Evolutionary conservation across 1,139 yeast species (phyloP).

Genomic region (Keqinozyma sinolaborantium): DNA sequence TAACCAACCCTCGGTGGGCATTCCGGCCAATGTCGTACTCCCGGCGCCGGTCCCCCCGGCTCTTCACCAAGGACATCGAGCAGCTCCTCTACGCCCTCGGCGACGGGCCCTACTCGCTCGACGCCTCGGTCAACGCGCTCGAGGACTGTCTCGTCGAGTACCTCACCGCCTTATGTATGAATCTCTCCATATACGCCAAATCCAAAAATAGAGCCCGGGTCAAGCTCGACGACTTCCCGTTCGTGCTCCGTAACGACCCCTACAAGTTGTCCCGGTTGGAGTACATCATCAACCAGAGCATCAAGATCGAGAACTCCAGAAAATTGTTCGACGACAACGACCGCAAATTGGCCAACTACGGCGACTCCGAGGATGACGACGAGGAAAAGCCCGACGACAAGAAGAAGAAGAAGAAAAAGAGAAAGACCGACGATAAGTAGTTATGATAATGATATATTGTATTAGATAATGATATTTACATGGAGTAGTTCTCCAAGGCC

Average conservation of each 20-base stretch:
- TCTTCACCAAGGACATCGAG: slow-evolving; percentile 66
- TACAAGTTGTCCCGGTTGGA: slow-evolving; percentile 80
- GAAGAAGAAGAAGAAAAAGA: slow-evolving; percentile 8
- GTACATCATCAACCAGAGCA: slow-evolving; percentile 71
- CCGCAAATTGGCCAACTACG: slow-evolving; percentile 13
- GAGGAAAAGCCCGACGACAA: slow-evolving; percentile 4
- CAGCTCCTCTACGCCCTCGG: slow-evolving; percentile 82
- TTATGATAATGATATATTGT: slow-evolving; percentile 1
- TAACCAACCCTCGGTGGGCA: not conserved
- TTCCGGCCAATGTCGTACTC: not conserved
- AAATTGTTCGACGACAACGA: slow-evolving; percentile 70
- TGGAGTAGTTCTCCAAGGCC: slow-evolving; percentile 53
- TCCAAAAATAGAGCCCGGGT: slow-evolving; percentile 62
- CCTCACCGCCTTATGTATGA: slow-evolving; percentile 53
- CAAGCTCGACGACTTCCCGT: slow-evolving; percentile 83
- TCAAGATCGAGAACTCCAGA: slow-evolving; percentile 74
- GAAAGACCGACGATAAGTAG: not conserved
- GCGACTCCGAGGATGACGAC: slow-evolving; percentile 8
- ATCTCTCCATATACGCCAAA: slow-evolving; percentile 19
- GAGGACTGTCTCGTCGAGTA: slow-evolving; percentile 85
- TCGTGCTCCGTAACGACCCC: slow-evolving; percentile 80
- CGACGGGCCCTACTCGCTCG: slow-evolving; percentile 74
- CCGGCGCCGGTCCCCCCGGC: slow-evolving; percentile 29
- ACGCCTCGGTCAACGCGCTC: slow-evolving; percentile 71
- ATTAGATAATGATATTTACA: slow-evolving; percentile 5